These are phyloP conservation scores for Malus hybrid DNA, from an alignment of 331 rosid species.

Conservation along the genomic window DNA sequence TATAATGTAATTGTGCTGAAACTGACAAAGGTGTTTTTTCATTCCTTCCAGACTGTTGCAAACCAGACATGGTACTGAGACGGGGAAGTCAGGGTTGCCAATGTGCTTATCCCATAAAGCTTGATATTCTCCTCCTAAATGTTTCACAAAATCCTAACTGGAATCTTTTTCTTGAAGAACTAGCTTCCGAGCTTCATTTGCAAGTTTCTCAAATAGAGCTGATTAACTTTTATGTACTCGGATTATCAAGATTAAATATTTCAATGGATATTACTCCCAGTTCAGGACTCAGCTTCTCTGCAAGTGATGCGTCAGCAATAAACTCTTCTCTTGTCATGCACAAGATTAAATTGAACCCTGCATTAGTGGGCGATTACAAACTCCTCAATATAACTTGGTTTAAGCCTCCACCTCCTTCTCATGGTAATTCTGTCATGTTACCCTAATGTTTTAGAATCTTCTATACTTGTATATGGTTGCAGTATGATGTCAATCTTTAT, in stretches of 20 bases:
- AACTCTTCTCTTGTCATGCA: constrained; percentile 67
- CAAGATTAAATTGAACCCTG: constrained; percentile 53
- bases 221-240: constrained; percentile 67
- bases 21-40: constrained; percentile 4
- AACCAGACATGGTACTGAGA: constrained; percentile 60
- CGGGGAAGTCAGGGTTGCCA: constrained; percentile 59
- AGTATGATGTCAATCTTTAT: not conserved
- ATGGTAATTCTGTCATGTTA: constrained; percentile 37
- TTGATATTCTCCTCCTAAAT: constrained; percentile 85
- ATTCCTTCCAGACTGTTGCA: constrained; percentile 71
- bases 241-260: constrained; percentile 56
- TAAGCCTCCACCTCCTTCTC: constrained; percentile 67
- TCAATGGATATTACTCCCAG: constrained; percentile 84
- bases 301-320: constrained; percentile 51
- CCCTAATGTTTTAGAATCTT: not conserved
- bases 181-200: constrained; percentile 66
- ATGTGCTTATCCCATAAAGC: constrained; percentile 86
- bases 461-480: constrained; percentile 3
- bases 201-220: constrained; percentile 58
- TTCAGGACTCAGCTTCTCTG: constrained; percentile 67
- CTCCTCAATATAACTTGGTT: constrained; percentile 86
- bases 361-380: constrained; percentile 67
- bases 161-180: constrained; percentile 53
- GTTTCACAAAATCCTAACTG: constrained; percentile 62
- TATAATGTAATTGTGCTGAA: constrained; percentile 6